Base-by-base conservation (phyloP, 225 moss, liverwort and hornwort genomes). In the Asterella californica region DNA sequence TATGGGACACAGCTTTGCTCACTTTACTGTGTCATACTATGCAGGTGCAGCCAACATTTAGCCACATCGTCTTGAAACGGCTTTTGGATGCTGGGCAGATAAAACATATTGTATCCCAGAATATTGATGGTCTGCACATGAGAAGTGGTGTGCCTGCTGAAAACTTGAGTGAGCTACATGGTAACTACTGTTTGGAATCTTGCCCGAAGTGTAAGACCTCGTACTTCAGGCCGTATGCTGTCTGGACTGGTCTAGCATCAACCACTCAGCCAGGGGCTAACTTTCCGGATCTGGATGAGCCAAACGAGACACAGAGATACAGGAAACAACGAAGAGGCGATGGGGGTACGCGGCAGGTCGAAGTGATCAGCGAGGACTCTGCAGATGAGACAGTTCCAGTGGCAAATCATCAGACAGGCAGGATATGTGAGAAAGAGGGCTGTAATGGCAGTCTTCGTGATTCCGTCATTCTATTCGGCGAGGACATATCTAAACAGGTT, bases 161-260 rank as follows among this genome's bases (percentile, higher is more conserved):
- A 80, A 91, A 92, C 19, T 88, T 89, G 79, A 96, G 89, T 71
- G 96, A 96, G 68, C 89, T 96, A 25, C 96, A 96, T 78, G 96
- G 96, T 62, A 96, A 96, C 80, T 96, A 88, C 77, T 92, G 82
- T 67, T 77, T 91, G 79, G 95, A 96, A 79, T 86, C 81, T 22
- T 96, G 95, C 84, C 86, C 90, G 11, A 60, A 88, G 47, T 96
- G 95, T 81, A 83, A 92, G 68, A 80, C 87, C 29, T 85, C 88
- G 74, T 91, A 96, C 80, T 92, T 86, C 72, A 86, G 93, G 82
- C 53, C 88, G 30, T 88, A 88, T 80, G 90, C 92, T 65, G 95
- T 96, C 74, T 96, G 95, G 95, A 85, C 76, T 78, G 95, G 95
- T 63, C 70, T 96, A 84, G 88, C 93, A 32, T 75, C 79, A 53